These are phyloP conservation scores for Saccharomycopsis olivae DNA, from an alignment of 805 yeast species.

Conservation along the genomic window DNA sequence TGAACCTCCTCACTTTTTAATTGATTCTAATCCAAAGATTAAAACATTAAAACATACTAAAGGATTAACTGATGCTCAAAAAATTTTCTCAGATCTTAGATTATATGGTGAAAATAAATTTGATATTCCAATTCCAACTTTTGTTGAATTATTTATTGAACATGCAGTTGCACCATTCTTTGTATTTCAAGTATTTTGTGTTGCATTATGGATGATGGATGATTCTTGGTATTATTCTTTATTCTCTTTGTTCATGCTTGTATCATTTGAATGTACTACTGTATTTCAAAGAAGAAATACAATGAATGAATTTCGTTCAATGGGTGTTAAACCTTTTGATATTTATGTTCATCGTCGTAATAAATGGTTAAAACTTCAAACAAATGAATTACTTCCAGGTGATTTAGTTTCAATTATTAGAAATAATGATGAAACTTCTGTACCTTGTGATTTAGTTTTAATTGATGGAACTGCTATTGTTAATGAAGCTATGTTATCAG, in stretches of 20 bases:
- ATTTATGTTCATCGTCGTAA: constrained; percentile 62
- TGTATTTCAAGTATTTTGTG: constrained; percentile 92
- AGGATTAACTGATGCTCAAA: constrained; percentile 24
- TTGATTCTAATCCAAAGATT: constrained; percentile 45
- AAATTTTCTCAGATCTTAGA: constrained; percentile 33
- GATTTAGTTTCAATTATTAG: constrained; percentile 82
- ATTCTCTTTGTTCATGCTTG: constrained; percentile 84
- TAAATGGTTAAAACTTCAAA: constrained; percentile 59
- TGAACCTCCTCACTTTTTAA: constrained; percentile 67
- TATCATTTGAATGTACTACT: constrained; percentile 86
- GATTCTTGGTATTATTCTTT: constrained; percentile 94
- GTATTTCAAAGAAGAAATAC: constrained; percentile 94
- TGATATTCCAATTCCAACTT: constrained; percentile 93
- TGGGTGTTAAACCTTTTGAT: constrained; percentile 91
- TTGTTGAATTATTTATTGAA: constrained; percentile 82
- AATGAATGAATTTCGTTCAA: constrained; percentile 88
- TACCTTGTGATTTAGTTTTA: constrained; percentile 87
- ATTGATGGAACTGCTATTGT: constrained; percentile 89
- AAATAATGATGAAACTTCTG: constrained; percentile 81
- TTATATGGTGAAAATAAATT: constrained; percentile 78
- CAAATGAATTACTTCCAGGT: constrained; percentile 79
- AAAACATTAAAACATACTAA: constrained; percentile 39
- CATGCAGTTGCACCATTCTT: constrained; percentile 98
- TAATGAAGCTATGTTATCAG: constrained; percentile 97
- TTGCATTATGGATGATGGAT: constrained; percentile 91